These are phyloP conservation scores for Pulveroboletus sp. DNA, from an alignment of 768 basidiomycete genomes.

Conservation along the genomic window DNA sequence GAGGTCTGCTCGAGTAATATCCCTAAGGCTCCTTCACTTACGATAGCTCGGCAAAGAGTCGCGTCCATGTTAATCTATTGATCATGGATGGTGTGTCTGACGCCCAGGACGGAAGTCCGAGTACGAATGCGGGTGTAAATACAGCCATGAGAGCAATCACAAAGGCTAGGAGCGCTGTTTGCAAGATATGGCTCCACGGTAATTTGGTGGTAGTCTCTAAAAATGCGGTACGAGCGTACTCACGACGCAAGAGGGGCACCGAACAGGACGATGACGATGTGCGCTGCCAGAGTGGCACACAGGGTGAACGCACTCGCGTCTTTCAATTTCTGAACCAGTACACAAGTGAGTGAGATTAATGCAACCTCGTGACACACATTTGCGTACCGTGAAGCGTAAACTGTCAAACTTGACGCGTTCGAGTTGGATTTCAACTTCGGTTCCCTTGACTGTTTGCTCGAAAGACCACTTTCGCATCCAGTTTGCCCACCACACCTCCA, in stretches of 20 bases:
- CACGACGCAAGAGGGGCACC: constrained; percentile 72
- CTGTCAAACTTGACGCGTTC: constrained; percentile 40
- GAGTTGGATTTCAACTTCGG: constrained; percentile 41
- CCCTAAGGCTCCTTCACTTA: constrained; percentile 41
- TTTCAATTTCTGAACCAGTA: constrained; percentile 44
- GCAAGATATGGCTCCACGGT: constrained; percentile 43
- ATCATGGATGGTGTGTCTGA: constrained; percentile 43
- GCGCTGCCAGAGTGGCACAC: constrained; percentile 43
- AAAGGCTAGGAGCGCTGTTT: constrained; percentile 69
- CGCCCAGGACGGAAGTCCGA: constrained; percentile 58
- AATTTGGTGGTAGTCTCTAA: neutral
- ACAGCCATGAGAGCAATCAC: constrained; percentile 64
- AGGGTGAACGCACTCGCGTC: constrained; percentile 55
- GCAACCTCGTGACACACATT: constrained; percentile 17
- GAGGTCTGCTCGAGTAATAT: constrained; percentile 2
- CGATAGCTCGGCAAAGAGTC: constrained; percentile 81
- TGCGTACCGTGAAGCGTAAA: constrained; percentile 37
- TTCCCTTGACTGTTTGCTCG: constrained; percentile 37
- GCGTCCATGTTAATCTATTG: constrained; percentile 66
- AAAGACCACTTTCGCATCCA: constrained; percentile 62
- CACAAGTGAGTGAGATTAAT: constrained; percentile 1
- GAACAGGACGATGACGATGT: constrained; percentile 57
- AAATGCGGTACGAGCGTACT: constrained; percentile 5
- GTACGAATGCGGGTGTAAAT: constrained; percentile 66
- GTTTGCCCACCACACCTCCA: constrained; percentile 72